Evolutionary conservation across 768 basidiomycete genomes (phyloP), one percentile per base, ranked within the genome.

Genomic region (Imleria badia): DNA sequence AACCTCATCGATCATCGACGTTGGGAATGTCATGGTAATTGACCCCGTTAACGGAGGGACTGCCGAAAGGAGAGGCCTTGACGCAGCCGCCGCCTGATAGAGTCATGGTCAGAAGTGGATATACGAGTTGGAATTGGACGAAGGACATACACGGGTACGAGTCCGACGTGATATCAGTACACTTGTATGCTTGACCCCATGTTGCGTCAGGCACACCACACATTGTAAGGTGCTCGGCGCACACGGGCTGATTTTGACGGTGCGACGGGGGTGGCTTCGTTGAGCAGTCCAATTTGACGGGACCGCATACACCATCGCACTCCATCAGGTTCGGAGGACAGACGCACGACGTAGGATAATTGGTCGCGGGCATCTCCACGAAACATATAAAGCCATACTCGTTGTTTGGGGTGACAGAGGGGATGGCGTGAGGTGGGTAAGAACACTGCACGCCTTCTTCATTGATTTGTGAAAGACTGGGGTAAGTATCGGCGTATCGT

Each of bases 81-180:
- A 63, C 58, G 41, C 74, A 75, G 1, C 74, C 75, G 4, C 75
- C 75, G 45, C 74, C 74, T 75, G 44, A 8, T 23, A 6, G 39
- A 20, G 29, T 8, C 1, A 20, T 17, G 23, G 13, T 50, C 14
- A 51, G 41, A 7, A n/a, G n/a, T n/a, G n/a, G 6, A 15, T 9
- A 22, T 3, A 3, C 6, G 5, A 6, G 6, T 23, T 13, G 40
- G 9, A 45, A 35, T 23, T 6, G 6, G 11, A 3, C 12, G 15
- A 51, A 48, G 33, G 13, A 71, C 74, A 39, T 55, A 75, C 74
- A 75, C 5, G 60, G 64, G 34, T 61, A 61, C 12, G 64, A 48
- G 52, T 71, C 68, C 15, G 46, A 61, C 19, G 34, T 51, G 35
- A 60, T 58, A 51, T 75, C 51, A 17, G 68, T 60, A 41, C 75